phyloP scores from a whole-genome alignment of 306 rosid species.

The Carpinus fangiana region DNA sequence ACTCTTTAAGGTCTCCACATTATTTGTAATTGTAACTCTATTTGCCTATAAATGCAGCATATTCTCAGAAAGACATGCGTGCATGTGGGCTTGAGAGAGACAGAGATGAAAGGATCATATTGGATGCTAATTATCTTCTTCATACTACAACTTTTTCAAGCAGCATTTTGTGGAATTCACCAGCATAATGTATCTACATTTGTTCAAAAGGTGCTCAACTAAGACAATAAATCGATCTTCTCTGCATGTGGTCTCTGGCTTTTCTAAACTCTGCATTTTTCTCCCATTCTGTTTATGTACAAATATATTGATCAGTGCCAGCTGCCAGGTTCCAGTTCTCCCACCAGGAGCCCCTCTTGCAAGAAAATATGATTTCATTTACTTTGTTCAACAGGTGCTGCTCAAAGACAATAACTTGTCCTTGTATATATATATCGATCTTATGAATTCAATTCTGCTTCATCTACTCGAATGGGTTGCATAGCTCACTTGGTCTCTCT shows the following conservation, averaged over 20 bases:
- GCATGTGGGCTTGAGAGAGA: background rate
- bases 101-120: background rate
- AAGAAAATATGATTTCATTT: conserved; percentile 16
- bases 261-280: background rate
- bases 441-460: background rate
- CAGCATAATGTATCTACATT: background rate
- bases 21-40: background rate
- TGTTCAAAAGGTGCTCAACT: background rate
- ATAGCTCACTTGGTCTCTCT: background rate
- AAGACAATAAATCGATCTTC: background rate
- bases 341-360: background rate
- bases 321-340: conserved; percentile 6
- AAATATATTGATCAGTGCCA: background rate
- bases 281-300: background rate
- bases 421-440: background rate
- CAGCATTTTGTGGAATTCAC: background rate
- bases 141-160: background rate
- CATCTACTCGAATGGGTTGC: background rate
- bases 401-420: background rate
- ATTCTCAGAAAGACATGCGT: background rate
- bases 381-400: conserved; percentile 30
- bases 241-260: background rate
- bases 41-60: background rate
- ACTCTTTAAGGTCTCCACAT: background rate
- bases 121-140: background rate